Evolutionary conservation across 805 yeast species (phyloP), one percentile per base, ranked within the genome.

Genomic region (Lipomyces mesembrius): DNA sequence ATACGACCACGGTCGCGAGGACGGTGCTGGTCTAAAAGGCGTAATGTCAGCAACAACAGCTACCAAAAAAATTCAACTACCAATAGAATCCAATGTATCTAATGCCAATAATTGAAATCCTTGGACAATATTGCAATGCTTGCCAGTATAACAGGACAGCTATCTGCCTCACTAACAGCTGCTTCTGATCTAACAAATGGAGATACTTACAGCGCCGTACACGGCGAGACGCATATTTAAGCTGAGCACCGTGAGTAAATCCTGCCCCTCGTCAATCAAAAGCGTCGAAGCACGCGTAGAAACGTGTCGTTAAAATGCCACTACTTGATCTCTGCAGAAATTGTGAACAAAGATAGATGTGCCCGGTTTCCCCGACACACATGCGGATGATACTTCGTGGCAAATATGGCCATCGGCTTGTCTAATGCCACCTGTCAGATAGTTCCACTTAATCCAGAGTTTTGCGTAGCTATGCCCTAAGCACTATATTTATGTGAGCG

Each of bases 1-100:
- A 67, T 12, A 83, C 74, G 54, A 80, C 80, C 20, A 74, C 74
- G 9, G 71, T 73, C 9, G 82, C 81, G 51, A 79, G 68, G 2
- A 75, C 75, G 51, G 81, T 75, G 66, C 84, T 81, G 5, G 72
- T 65, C 80, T 78, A 39, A 17, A 20, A 9, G 17, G n/a, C 49
- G 17, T 17, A 5, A 20, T 35, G 46, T 61, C 25, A 67, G 53
- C 17, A 57, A 8, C 32, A 17, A 39, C 49, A 51, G 39, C 39
- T 58, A 37, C 14, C 29, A 27, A 27, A 27, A 37, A 12, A 7
- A 25, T 25, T 35, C 39, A 12, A 37, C 4, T 4, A 37, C 5
- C 5, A 37, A 12, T 37, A 37, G 43, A 37, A 37, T 37, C 43
- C 12, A 37, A 12, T 12, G 6, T 14, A 9, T 35, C 57, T 17